Percentiles rank a stretch among this genome's conserved stretches.
Evolutionary conservation across 192 early-diverging fungal species (phyloP).

Genomic region (Phycomyces blakesleeanus): DNA sequence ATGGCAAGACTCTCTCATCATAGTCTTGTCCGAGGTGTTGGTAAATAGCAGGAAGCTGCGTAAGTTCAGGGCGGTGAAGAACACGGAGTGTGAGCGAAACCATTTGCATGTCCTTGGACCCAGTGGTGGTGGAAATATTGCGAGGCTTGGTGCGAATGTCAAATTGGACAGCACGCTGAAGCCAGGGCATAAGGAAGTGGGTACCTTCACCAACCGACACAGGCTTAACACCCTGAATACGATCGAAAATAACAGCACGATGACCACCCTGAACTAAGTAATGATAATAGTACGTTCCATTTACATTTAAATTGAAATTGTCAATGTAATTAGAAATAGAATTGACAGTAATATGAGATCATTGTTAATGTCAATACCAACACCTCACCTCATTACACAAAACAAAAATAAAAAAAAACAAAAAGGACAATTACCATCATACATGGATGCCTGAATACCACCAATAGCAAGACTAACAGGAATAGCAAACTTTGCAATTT

Average conservation of each 20-base stretch:
- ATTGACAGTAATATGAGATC: no score
- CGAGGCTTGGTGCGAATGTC: slow-evolving; percentile 95
- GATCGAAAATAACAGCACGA: slow-evolving; percentile 96
- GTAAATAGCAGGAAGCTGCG: slow-evolving; percentile 77
- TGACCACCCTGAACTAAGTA: slow-evolving; percentile 88
- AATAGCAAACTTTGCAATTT: slow-evolving; percentile 76
- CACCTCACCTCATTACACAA: no score
- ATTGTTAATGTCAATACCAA: no score
- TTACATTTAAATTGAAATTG: no score
- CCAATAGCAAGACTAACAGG: slow-evolving; percentile 67
- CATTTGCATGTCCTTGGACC: slow-evolving; percentile 99
- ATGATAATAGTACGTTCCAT: not conserved
- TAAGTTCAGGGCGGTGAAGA: slow-evolving; percentile 80
- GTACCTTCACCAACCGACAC: slow-evolving; percentile 85
- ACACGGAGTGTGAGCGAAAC: slow-evolving; percentile 92
- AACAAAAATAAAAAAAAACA: no score
- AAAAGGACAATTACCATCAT: slow-evolving; percentile 69
- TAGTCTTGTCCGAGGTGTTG: slow-evolving; percentile 91
- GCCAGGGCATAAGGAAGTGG: slow-evolving; percentile 97
- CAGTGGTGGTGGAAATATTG: slow-evolving; percentile 97
- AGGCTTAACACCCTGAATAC: slow-evolving; percentile 85
- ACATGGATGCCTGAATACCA: slow-evolving; percentile 81
- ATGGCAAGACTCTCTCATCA: slow-evolving; percentile 95
- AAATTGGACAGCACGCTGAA: slow-evolving; percentile 84
- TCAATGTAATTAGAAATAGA: no score